Evolutionary conservation across 352 stramenopile species (phyloP).

Genomic region (Globisporangium heterothallicum): DNA sequence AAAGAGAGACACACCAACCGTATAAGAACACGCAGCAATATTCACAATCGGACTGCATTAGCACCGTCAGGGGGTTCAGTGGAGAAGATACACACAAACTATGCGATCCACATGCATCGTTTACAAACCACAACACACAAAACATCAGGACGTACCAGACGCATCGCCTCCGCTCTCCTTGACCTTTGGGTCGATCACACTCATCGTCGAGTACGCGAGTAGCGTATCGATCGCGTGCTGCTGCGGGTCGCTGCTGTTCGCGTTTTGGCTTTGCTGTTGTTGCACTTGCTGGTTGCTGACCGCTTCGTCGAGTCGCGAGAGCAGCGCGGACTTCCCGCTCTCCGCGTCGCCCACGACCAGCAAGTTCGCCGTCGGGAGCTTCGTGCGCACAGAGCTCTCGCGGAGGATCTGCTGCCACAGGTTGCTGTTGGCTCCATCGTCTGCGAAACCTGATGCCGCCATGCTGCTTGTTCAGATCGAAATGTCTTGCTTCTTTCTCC

Average conservation of each 20-base stretch:
- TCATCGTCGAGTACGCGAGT: constrained; percentile 54
- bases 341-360: constrained; percentile 68
- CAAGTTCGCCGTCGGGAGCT: constrained; percentile 60
- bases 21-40: not conserved
- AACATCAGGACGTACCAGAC: constrained; percentile 21
- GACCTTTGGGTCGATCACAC: constrained; percentile 60
- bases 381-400: constrained; percentile 71
- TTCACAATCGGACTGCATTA: not conserved
- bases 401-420: constrained; percentile 83
- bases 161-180: constrained; percentile 43
- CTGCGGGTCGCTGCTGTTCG: constrained; percentile 14
- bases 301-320: constrained; percentile 51
- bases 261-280: too few relatives aligned
- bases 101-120: not conserved
- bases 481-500: not conserved
- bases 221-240: constrained; percentile 32
- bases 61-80: not conserved
- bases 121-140: not conserved
- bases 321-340: constrained; percentile 66
- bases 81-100: not conserved
- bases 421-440: constrained; percentile 19
- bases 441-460: too few relatives aligned
- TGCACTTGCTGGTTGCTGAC: constrained; percentile 8
- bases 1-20: not conserved
- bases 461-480: not conserved